A percentile compares a stretch with the other conserved stretches of the same genome.
phyloP scores from a whole-genome alignment of 305 asterid genomes.

The Ajuga reptans region DNA sequence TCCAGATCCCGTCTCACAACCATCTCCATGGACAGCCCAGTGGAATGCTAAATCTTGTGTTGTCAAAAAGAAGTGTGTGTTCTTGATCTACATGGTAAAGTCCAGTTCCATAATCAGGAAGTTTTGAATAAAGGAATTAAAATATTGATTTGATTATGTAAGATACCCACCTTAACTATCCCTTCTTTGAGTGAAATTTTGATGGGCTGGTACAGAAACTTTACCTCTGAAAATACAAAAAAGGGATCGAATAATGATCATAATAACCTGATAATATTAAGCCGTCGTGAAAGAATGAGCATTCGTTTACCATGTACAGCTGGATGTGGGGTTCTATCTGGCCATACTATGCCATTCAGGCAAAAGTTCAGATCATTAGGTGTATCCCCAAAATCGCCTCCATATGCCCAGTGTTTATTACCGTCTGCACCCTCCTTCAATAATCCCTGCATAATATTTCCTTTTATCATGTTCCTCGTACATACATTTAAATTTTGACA shows the following conservation, averaged over 20 bases:
- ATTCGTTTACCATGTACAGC: slow-evolving; percentile 61
- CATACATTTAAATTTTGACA: not conserved
- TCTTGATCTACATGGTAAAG: slow-evolving; percentile 52
- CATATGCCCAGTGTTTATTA: slow-evolving; percentile 86
- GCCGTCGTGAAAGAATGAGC: slow-evolving; percentile 10
- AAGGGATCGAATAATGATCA: not conserved
- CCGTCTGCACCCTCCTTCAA: slow-evolving; percentile 67
- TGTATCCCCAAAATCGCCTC: slow-evolving; percentile 91
- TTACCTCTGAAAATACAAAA: slow-evolving; percentile 59
- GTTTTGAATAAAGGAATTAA: slow-evolving; percentile 1
- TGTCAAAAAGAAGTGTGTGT: slow-evolving; percentile 70
- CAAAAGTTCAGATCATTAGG: slow-evolving; percentile 92
- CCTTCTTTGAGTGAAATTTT: slow-evolving; percentile 64
- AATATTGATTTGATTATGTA: slow-evolving; percentile 11
- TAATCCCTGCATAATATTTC: slow-evolving; percentile 41
- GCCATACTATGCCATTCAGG: slow-evolving; percentile 82
- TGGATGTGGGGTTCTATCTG: slow-evolving; percentile 96
- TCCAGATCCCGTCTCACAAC: slow-evolving; percentile 66
- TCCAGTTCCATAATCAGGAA: slow-evolving; percentile 19
- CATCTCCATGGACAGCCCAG: slow-evolving; percentile 75
- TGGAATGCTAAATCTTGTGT: slow-evolving; percentile 63
- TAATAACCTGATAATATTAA: slow-evolving; percentile 1
- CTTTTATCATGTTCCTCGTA: not conserved
- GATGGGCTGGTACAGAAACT: slow-evolving; percentile 87
- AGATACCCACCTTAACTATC: slow-evolving; percentile 51